These are phyloP conservation scores for Boletus reticuloceps DNA, from an alignment of 768 basidiomycete genomes.

Conservation along the genomic window DNA sequence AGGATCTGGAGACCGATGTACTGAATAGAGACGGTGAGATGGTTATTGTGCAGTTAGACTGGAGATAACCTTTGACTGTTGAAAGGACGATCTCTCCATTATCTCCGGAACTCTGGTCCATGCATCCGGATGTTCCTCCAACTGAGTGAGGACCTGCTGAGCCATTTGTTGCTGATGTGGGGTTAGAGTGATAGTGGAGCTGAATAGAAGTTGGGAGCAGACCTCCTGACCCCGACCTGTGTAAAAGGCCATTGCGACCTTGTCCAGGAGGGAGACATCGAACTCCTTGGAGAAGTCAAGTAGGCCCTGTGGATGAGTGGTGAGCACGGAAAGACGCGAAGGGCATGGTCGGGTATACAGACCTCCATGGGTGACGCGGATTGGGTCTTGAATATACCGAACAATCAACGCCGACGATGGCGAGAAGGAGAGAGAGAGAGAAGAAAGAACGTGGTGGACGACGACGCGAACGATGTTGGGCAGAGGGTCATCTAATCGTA, in stretches of 20 bases:
- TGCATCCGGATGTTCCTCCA: constrained; percentile 94
- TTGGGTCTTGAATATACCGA: constrained; percentile 3
- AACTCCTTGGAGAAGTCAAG: constrained; percentile 94
- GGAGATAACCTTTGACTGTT: constrained; percentile 73
- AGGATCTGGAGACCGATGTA: constrained; percentile 97
- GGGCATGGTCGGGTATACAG: constrained; percentile 4
- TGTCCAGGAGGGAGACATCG: constrained; percentile 90
- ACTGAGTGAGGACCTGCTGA: constrained; percentile 90
- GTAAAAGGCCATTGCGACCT: constrained; percentile 91
- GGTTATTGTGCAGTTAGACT: neutral
- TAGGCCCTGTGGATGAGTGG: constrained; percentile 53
- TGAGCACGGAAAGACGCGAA: constrained; percentile 6
- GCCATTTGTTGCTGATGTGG: constrained; percentile 83
- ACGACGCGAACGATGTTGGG: constrained; percentile 27
- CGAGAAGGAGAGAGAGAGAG: constrained; percentile 2
- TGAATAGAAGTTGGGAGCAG: constrained; percentile 20
- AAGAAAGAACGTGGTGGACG: constrained; percentile 6
- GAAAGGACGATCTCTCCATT: constrained; percentile 77
- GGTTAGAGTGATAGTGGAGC: constrained; percentile 3
- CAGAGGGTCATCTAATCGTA: constrained; percentile 38
- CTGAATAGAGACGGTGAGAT: constrained; percentile 40
- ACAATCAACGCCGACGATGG: constrained; percentile 9
- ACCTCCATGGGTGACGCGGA: constrained; percentile 38
- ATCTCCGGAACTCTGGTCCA: constrained; percentile 98
- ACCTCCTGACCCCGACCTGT: constrained; percentile 84